Conservation (phyloP, 306 rosid genomes). For the Sophora flavescens region DNA sequence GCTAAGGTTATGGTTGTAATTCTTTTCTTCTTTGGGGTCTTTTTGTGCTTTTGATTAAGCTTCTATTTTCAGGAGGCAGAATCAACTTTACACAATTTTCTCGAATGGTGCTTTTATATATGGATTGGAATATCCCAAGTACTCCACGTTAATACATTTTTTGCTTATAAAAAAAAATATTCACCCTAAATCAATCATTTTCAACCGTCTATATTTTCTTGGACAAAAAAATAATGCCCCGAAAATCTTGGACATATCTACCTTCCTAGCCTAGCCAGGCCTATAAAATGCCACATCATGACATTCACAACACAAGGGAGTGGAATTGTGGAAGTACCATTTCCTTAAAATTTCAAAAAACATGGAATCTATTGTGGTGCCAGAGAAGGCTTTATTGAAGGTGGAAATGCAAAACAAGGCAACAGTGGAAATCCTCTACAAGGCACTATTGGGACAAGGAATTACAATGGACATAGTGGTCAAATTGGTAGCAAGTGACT, state of each 20-base stretch:
- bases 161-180: too few relatives aligned
- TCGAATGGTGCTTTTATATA: too few relatives aligned
- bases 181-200: conserved; percentile 43
- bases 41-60: too few relatives aligned
- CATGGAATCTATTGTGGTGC: not conserved
- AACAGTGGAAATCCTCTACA: conserved; percentile 64
- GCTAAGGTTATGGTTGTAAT: too few relatives aligned
- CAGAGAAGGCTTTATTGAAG: not conserved
- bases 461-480: conserved; percentile 49
- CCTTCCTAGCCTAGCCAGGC: conserved; percentile 13
- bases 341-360: not conserved
- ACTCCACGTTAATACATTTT: too few relatives aligned
- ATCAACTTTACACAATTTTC: too few relatives aligned
- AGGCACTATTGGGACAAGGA: conserved; percentile 56
- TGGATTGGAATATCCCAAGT: too few relatives aligned
- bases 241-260: conserved; percentile 15
- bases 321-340: not conserved
- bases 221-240: conserved; percentile 10
- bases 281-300: conserved; percentile 50
- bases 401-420: conserved; percentile 59
- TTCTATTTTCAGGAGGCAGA: too few relatives aligned
- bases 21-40: too few relatives aligned
- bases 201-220: conserved; percentile 47
- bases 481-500: conserved; percentile 68
- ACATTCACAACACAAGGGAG: not conserved